A percentile compares a stretch with the other conserved stretches of the same genome.
Conservation (phyloP, 805 yeast genomes). For the Candida easanensis region DNA sequence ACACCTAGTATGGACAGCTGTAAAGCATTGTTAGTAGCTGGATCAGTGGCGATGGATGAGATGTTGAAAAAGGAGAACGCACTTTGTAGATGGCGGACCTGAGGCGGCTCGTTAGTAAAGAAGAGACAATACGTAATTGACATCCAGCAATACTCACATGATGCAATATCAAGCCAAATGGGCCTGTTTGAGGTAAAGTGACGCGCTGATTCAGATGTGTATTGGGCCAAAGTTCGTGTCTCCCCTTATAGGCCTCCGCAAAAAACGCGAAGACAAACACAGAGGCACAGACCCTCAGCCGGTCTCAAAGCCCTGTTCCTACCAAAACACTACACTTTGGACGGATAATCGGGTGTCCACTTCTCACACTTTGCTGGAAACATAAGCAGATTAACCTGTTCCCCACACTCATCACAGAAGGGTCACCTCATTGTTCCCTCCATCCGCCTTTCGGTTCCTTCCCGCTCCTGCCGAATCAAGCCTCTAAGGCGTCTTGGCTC, state of each 20-base stretch:
- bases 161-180: not conserved
- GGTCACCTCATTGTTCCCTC: no score
- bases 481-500: not conserved
- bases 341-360: no score
- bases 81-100: constrained; percentile 28
- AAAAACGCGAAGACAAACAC: not conserved
- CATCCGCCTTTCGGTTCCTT: not conserved
- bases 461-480: not conserved
- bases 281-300: not conserved
- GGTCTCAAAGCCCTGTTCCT: not conserved
- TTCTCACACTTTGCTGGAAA: no score
- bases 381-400: no score
- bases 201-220: no score
- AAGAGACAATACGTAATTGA: not conserved
- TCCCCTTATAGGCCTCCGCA: not conserved
- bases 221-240: not conserved
- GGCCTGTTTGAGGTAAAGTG: not conserved
- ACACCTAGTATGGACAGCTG: constrained; percentile 80
- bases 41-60: not conserved
- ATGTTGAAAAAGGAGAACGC: constrained; percentile 1
- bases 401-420: no score
- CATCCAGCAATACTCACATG: not conserved
- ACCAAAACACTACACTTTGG: no score
- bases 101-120: not conserved
- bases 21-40: constrained; percentile 5